Conservation (phyloP, 495 filamentous ascomycete species). For the Extremus antarcticus region DNA sequence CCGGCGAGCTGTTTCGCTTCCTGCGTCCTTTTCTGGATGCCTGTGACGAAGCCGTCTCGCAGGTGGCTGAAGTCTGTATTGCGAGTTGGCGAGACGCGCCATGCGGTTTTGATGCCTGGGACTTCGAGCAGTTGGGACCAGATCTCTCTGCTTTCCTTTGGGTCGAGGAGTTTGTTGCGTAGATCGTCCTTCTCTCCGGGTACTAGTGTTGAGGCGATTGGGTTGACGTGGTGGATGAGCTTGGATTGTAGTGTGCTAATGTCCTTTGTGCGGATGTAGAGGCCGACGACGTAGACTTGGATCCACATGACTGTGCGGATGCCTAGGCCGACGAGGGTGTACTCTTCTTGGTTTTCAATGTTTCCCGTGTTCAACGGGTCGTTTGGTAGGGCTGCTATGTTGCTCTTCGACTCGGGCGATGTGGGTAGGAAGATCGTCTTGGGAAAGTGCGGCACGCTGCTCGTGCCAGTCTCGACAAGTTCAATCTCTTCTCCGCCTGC, state of each 20-base stretch:
- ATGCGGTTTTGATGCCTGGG: slow-evolving; percentile 41
- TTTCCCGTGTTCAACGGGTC: slow-evolving; percentile 19
- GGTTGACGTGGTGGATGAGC: slow-evolving; percentile 38
- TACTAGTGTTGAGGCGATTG: slow-evolving; percentile 69
- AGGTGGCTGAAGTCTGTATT: slow-evolving; percentile 89
- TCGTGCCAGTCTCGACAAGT: slow-evolving; percentile 70
- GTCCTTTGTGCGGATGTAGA: slow-evolving; percentile 75
- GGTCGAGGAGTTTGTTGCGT: slow-evolving; percentile 55
- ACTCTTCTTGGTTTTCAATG: slow-evolving; percentile 43
- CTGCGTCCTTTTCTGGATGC: slow-evolving; percentile 60
- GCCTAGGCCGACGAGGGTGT: slow-evolving; percentile 78
- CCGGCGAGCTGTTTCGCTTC: slow-evolving; percentile 23
- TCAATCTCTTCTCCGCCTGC: slow-evolving; percentile 46
- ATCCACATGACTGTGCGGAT: slow-evolving; percentile 79
- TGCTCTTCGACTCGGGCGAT: slow-evolving; percentile 20
- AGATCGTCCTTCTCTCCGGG: slow-evolving; percentile 62
- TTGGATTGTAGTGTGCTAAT: slow-evolving; percentile 48
- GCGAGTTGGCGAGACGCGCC: slow-evolving; percentile 71
- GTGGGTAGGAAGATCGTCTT: slow-evolving; percentile 52
- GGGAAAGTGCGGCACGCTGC: slow-evolving; percentile 72
- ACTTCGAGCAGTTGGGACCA: slow-evolving; percentile 60
- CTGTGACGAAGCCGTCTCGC: slow-evolving; percentile 79
- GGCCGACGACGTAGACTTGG: slow-evolving; percentile 86
- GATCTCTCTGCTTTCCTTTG: slow-evolving; percentile 50
- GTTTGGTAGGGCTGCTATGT: slow-evolving; percentile 15